phyloP scores from a whole-genome alignment of 495 filamentous ascomycete species.

The Podospora didyma region DNA sequence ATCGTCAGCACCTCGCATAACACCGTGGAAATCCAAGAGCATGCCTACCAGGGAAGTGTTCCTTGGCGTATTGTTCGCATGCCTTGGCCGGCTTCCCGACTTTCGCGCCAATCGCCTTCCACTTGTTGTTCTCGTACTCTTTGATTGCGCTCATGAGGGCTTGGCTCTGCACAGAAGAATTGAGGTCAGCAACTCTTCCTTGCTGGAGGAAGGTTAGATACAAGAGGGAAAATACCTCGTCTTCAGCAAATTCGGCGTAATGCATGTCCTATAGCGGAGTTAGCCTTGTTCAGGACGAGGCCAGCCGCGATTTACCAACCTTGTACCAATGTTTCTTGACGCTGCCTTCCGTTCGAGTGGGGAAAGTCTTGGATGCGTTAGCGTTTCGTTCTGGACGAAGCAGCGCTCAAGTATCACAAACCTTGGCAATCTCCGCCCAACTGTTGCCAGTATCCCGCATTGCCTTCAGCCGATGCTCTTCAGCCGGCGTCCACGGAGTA shows the following conservation, averaged over 20 bases:
- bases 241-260: conserved; percentile 97
- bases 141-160: conserved; percentile 92
- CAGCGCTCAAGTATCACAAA: conserved; percentile 27
- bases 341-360: conserved; percentile 87
- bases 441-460: conserved; percentile 91
- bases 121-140: conserved; percentile 97
- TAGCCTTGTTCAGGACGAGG: conserved; percentile 16
- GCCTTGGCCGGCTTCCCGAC: conserved; percentile 99
- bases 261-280: conserved; percentile 79
- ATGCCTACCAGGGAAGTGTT: conserved; percentile 65
- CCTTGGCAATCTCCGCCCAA: conserved; percentile 98
- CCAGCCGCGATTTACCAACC: conserved; percentile 45
- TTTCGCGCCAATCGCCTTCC: conserved; percentile 94
- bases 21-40: not conserved
- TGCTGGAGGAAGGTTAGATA: not conserved
- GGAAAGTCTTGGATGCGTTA: conserved; percentile 67
- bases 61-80: conserved; percentile 97
- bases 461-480: conserved; percentile 85
- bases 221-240: conserved; percentile 65
- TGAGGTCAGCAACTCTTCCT: conserved; percentile 6
- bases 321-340: conserved; percentile 99
- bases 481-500: conserved; percentile 93
- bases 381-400: conserved; percentile 1
- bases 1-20: not conserved
- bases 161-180: conserved; percentile 54